Conservation (phyloP, 345 rosid species). For the Acer saccharum region DNA sequence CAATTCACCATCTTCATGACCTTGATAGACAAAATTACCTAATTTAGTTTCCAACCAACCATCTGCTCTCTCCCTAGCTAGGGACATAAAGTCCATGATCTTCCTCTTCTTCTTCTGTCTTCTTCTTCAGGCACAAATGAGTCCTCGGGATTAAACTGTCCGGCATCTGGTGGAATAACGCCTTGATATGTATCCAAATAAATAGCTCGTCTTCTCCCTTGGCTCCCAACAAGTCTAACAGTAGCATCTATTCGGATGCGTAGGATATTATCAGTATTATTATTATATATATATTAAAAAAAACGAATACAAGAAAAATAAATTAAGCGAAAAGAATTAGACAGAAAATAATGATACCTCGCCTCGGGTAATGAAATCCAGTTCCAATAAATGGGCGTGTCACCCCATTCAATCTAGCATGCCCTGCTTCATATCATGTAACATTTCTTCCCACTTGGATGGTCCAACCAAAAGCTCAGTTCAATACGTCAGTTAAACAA, state of each 20-base stretch:
- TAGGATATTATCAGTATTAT: no score
- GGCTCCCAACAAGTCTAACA: conserved; percentile 35
- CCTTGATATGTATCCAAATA: conserved; percentile 17
- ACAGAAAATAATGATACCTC: no score
- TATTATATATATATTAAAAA: no score
- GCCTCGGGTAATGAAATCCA: no score
- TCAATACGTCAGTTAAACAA: no score
- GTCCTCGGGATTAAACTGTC: not conserved
- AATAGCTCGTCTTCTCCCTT: conserved; percentile 7
- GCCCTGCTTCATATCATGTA: no score
- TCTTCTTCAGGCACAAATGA: not conserved
- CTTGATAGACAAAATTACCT: conserved; percentile 39
- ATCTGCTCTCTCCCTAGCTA: conserved; percentile 44
- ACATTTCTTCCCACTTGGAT: no score
- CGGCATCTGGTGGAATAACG: not conserved
- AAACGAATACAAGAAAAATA: no score
- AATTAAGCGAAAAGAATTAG: no score
- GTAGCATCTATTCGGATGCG: conserved; percentile 28
- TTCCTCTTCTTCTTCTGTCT: not conserved
- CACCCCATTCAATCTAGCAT: no score
- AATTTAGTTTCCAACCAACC: conserved; percentile 69
- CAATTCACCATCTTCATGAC: conserved; percentile 40
- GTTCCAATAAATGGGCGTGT: no score
- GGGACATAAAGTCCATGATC: conserved; percentile 21
- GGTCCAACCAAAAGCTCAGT: no score